Percentiles rank a stretch among this genome's conserved stretches.
Conservation (phyloP, 805 yeast species). For the Starmerella kuoi region DNA sequence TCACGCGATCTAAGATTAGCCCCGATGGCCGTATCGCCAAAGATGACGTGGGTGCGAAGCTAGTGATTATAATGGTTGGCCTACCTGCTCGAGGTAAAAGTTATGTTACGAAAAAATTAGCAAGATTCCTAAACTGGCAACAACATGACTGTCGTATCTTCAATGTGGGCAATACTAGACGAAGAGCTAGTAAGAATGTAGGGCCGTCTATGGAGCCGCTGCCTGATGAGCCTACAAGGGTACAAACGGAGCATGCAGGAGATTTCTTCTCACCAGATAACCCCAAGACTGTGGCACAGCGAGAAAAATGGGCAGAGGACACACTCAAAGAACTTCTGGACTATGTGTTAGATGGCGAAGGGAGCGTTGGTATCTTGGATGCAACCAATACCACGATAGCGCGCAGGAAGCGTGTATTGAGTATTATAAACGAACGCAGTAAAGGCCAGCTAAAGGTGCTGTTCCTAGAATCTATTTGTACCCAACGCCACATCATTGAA, state of each 20-base stretch:
- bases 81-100: slow-evolving; percentile 88
- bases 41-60: slow-evolving; percentile 62
- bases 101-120: slow-evolving; percentile 80
- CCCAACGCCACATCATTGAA: slow-evolving; percentile 66
- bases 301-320: slow-evolving; percentile 95
- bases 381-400: slow-evolving; percentile 78
- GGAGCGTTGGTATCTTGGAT: slow-evolving; percentile 87
- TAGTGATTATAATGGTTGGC: slow-evolving; percentile 97
- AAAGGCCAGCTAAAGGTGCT: slow-evolving; percentile 52
- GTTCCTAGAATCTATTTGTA: slow-evolving; percentile 77
- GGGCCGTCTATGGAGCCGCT: slow-evolving; percentile 64
- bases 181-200: slow-evolving; percentile 47
- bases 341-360: slow-evolving; percentile 65
- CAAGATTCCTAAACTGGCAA: slow-evolving; percentile 84
- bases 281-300: slow-evolving; percentile 43
- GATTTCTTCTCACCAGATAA: slow-evolving; percentile 79
- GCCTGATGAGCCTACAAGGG: slow-evolving; percentile 2
- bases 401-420: slow-evolving; percentile 53
- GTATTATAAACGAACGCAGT: slow-evolving; percentile 30
- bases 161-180: slow-evolving; percentile 89
- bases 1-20: slow-evolving; percentile 64
- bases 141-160: slow-evolving; percentile 84
- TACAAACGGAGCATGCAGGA: slow-evolving; percentile 48
- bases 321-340: slow-evolving; percentile 75
- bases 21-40: slow-evolving; percentile 45